Evolutionary conservation across 176 grass and related monocot genomes (phyloP).

Genomic region (Pharus latifolius): DNA sequence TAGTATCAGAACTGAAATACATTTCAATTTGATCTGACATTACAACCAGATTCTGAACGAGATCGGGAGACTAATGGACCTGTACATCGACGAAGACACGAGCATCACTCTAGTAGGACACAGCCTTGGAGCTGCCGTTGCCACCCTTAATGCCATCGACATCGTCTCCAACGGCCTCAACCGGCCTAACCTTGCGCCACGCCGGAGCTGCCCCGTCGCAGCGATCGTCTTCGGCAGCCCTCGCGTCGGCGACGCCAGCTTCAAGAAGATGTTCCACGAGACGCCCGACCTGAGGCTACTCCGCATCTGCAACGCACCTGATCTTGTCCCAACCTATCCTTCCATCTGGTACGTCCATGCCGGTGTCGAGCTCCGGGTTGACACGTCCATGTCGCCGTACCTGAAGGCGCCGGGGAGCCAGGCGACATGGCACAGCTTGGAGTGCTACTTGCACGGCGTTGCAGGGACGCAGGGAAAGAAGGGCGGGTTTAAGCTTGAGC

Average conservation of each 20-base stretch:
- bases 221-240: constrained; percentile 22
- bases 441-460: constrained; percentile 22
- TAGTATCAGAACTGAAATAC: too few species aligned
- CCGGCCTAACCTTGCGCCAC: not conserved
- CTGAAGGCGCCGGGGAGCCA: not conserved
- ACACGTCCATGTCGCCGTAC: constrained; percentile 8
- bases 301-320: not conserved
- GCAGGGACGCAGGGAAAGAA: not conserved
- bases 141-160: constrained; percentile 39
- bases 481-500: not conserved
- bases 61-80: constrained; percentile 13
- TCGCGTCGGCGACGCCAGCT: constrained; percentile 13
- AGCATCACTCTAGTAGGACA: constrained; percentile 42
- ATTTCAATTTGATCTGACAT: too few species aligned
- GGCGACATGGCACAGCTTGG: not conserved
- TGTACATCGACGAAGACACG: constrained; percentile 28
- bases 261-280: not conserved
- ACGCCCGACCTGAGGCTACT: not conserved
- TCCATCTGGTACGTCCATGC: not conserved
- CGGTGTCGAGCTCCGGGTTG: not conserved
- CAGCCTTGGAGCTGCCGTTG: constrained; percentile 30
- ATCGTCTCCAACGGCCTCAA: constrained; percentile 24
- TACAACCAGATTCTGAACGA: constrained; percentile 33
- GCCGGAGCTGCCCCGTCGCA: not conserved
- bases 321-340: constrained; percentile 12